A percentile compares a stretch with the other conserved stretches of the same genome.
These are phyloP conservation scores for Sicyos edulis DNA, from an alignment of 306 rosid genomes.

Conservation along the genomic window DNA sequence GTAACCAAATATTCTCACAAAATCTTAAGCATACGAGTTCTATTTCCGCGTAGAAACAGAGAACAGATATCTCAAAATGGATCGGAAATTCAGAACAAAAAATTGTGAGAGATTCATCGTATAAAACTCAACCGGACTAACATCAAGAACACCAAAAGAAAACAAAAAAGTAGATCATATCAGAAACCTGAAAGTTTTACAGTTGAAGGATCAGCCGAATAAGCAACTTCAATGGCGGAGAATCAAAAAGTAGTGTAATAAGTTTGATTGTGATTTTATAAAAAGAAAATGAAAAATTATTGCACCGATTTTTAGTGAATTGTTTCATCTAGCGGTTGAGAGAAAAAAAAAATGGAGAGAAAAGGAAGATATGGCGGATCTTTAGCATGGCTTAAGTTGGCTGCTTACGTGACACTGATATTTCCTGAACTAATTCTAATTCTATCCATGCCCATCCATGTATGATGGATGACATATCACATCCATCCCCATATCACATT, in stretches of 20 bases:
- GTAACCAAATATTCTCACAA: not conserved
- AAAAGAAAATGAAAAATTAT: not conserved
- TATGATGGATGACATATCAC: too few species aligned
- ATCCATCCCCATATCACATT: too few species aligned
- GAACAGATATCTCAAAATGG: not conserved
- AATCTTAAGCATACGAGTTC: not conserved
- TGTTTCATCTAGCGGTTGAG: constrained; percentile 16
- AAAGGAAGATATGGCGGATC: constrained; percentile 34
- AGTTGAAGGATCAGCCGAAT: not conserved
- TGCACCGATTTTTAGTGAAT: not conserved
- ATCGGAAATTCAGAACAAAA: not conserved
- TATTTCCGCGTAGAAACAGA: not conserved
- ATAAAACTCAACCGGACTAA: not conserved
- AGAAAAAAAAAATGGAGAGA: constrained; percentile 16
- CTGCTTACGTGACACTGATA: constrained; percentile 77
- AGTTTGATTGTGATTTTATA: not conserved
- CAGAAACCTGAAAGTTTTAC: constrained; percentile 6
- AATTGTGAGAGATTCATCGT: not conserved
- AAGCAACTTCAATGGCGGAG: not conserved
- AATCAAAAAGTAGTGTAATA: not conserved
- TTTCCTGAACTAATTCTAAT: too few species aligned
- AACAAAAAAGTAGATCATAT: not conserved
- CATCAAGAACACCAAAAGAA: not conserved
- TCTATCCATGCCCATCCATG: too few species aligned
- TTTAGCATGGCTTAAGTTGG: constrained; percentile 43